These are phyloP conservation scores for Fusarium sp. DNA, from an alignment of 2,329 filamentous ascomycete species.

Conservation along the genomic window DNA sequence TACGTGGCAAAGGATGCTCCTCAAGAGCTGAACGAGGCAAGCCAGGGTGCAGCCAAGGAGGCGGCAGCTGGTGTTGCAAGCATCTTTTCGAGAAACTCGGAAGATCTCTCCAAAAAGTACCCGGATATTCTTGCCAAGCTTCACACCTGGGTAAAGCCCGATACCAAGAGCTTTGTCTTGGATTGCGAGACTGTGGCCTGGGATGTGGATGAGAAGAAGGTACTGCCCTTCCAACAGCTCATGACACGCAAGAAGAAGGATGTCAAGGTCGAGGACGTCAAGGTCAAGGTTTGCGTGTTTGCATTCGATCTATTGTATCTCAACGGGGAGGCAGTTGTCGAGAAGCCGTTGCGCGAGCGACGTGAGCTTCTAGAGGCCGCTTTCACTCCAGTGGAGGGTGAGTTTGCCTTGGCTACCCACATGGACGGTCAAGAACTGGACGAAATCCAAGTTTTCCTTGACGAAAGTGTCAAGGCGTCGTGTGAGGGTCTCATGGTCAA, in stretches of 20 bases:
- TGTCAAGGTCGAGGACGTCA: constrained; percentile 93
- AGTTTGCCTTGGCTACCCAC: constrained; percentile 89
- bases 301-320: constrained; percentile 95
- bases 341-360: constrained; percentile 85
- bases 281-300: constrained; percentile 96
- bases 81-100: constrained; percentile 97
- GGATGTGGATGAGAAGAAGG: constrained; percentile 95
- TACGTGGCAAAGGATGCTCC: constrained; percentile 87
- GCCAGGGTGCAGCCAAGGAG: constrained; percentile 71
- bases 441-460: constrained; percentile 90
- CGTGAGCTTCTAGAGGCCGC: constrained; percentile 78
- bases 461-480: constrained; percentile 94
- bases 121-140: constrained; percentile 93
- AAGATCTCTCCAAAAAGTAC: constrained; percentile 97
- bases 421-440: constrained; percentile 91
- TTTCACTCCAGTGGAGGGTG: constrained; percentile 83
- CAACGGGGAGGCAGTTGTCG: constrained; percentile 89
- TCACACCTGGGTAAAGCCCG: constrained; percentile 86
- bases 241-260: constrained; percentile 99
- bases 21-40: constrained; percentile 72
- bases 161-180: constrained; percentile 94
- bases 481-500: constrained; percentile 99
- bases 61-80: constrained; percentile 80
- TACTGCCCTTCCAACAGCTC: constrained; percentile 95
- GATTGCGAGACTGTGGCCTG: constrained; percentile 98